Evolutionary conservation across 2,329 filamentous ascomycete species (phyloP).

Genomic region (Cyphellophora europaea): DNA sequence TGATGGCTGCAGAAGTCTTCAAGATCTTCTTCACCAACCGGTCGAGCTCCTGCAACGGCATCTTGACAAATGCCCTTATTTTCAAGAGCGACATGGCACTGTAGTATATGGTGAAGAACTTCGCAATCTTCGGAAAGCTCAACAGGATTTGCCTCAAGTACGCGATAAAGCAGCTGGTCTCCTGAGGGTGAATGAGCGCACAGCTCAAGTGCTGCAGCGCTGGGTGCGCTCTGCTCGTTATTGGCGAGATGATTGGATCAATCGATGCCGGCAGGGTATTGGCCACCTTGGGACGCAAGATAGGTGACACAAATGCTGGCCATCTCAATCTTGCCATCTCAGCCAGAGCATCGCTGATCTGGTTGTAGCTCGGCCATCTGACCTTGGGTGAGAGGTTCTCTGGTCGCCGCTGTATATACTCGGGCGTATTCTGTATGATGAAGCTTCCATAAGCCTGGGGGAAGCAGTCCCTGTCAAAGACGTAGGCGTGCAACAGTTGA

Average conservation of each 20-base stretch:
- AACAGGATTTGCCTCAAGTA: constrained; percentile 81
- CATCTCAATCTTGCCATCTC: constrained; percentile 74
- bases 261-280: constrained; percentile 52
- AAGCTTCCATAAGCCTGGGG: constrained; percentile 56
- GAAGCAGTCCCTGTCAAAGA: constrained; percentile 69
- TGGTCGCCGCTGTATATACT: constrained; percentile 70
- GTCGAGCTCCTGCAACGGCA: constrained; percentile 60
- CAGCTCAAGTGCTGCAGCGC: constrained; percentile 73
- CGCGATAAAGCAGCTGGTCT: constrained; percentile 80
- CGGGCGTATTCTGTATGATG: constrained; percentile 60
- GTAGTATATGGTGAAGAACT: constrained; percentile 66
- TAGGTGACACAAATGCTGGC: constrained; percentile 80
- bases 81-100: constrained; percentile 57
- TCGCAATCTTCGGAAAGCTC: constrained; percentile 68
- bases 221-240: constrained; percentile 78
- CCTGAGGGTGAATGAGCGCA: constrained; percentile 75
- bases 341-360: constrained; percentile 72
- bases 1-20: constrained; percentile 66
- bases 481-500: constrained; percentile 65
- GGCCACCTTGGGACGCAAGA: constrained; percentile 64
- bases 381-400: constrained; percentile 55
- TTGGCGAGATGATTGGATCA: constrained; percentile 61
- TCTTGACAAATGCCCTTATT: constrained; percentile 58
- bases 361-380: constrained; percentile 64
- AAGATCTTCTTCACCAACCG: constrained; percentile 59